Base-by-base conservation (phyloP, 2,329 filamentous ascomycete genomes). In the Hypoxylon sp. region DNA sequence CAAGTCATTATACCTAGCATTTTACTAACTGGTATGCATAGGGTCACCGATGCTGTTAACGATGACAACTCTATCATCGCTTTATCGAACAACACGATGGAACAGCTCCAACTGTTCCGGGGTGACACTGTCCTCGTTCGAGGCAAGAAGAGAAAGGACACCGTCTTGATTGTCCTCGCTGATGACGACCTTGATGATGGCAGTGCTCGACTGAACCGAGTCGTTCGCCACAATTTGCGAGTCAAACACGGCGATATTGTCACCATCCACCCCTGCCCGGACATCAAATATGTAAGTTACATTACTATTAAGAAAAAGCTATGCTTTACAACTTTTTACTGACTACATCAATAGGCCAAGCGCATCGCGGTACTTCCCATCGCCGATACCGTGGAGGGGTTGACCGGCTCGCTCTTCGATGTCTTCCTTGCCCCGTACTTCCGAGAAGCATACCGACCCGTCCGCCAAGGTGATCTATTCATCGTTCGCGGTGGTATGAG, bases 31-130 rank as follows among this genome's bases (percentile, higher is more conserved):
- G 45, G 34, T 66, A 70, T 67, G 68, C 79, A 76, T 77, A 97
- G 94, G 85, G 96, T 99, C 73, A 98, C 96, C 79, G 97, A 99
- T 89, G 94, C 96, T 81, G 89, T 93, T 78, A 99, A 97, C 84
- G 96, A 99, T 91, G 96, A 99, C 85, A 99, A 99, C 90, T 98
- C 96, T 72, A 97, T 98, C 82, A 98, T 99, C 79, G 93, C 94
- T 74, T 90, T 99, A 67, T 98, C 96, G 65, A 97, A 98, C 87
- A 94, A 96, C 82, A 98, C 96, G 75, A 99, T 99, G 96, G 96
- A 99, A 84, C 90, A 91, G 68, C 91, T 99, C 73, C 94, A 98
- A 86, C 91, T 99, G 70, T 99, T 99, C 91, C 93, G 97, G 79
- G 96, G 96, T 74, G 96, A 99, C 81, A 99, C 96, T 73, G 97